A percentile compares a stretch with the other conserved stretches of the same genome.
These are phyloP conservation scores for Metschnikowia amazonensis DNA, from an alignment of 805 yeast species.

Conservation along the genomic window DNA sequence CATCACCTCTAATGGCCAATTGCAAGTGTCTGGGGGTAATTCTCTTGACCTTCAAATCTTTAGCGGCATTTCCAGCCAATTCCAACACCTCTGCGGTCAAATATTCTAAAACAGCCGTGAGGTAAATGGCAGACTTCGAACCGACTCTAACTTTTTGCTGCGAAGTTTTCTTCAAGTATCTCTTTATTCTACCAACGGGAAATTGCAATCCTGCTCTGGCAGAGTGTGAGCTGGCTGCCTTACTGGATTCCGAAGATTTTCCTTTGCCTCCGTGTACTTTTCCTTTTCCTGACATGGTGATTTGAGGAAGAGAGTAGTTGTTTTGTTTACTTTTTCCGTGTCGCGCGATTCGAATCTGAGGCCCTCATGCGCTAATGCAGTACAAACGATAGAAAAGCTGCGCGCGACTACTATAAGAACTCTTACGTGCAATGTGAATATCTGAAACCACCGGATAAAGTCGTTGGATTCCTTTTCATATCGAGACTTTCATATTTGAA, in stretches of 20 bases:
- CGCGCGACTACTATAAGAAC: neutral
- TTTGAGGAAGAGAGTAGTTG: slow-evolving; percentile 12
- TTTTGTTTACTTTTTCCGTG: slow-evolving; percentile 17
- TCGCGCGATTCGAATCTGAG: slow-evolving; percentile 5
- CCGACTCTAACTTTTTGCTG: slow-evolving; percentile 83
- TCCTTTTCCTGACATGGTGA: slow-evolving; percentile 72
- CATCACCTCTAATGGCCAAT: slow-evolving; percentile 32
- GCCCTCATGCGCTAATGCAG: slow-evolving; percentile 5
- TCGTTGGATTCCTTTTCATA: neutral
- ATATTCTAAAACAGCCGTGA: slow-evolving; percentile 30
- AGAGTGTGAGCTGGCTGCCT: slow-evolving; percentile 78
- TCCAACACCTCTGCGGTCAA: slow-evolving; percentile 32
- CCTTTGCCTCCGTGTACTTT: slow-evolving; percentile 98
- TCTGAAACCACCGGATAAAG: no score
- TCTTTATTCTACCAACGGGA: slow-evolving; percentile 98
- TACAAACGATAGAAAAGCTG: slow-evolving; percentile 1
- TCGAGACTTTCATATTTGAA: neutral
- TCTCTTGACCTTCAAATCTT: slow-evolving; percentile 32
- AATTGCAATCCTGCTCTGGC: slow-evolving; percentile 94
- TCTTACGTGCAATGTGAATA: neutral
- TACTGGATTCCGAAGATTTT: slow-evolving; percentile 71
- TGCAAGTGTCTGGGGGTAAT: slow-evolving; percentile 32
- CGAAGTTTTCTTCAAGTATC: slow-evolving; percentile 81
- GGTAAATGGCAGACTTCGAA: slow-evolving; percentile 67
- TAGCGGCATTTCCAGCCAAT: slow-evolving; percentile 32